A percentile compares a stretch with the other conserved stretches of the same genome.
Conservation (phyloP, 495 filamentous ascomycete genomes). For the Niebla homalea region DNA sequence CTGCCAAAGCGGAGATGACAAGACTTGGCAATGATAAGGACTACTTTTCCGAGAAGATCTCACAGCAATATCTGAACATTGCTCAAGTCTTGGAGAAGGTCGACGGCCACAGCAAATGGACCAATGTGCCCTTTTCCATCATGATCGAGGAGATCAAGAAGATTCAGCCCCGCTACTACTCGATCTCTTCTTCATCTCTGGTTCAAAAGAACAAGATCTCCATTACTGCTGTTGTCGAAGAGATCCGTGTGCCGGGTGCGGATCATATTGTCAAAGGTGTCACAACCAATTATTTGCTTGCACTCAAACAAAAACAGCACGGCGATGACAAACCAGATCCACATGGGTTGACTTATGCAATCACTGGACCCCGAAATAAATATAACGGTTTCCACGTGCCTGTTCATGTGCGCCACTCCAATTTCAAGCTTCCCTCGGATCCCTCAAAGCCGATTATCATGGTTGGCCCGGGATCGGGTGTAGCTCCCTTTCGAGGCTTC, state of each 20-base stretch:
- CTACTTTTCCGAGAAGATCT: slow-evolving; percentile 83
- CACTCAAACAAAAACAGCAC: slow-evolving; percentile 94
- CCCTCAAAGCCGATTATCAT: slow-evolving; percentile 88
- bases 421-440: slow-evolving; percentile 97
- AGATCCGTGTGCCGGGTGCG: slow-evolving; percentile 59
- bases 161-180: slow-evolving; percentile 97
- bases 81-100: slow-evolving; percentile 72
- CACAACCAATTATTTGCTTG: slow-evolving; percentile 91
- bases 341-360: slow-evolving; percentile 77
- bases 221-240: slow-evolving; percentile 91
- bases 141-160: slow-evolving; percentile 90
- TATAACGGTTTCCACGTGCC: slow-evolving; percentile 94
- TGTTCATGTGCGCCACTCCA: slow-evolving; percentile 92
- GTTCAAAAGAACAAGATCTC: slow-evolving; percentile 90
- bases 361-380: slow-evolving; percentile 86
- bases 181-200: slow-evolving; percentile 90
- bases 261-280: slow-evolving; percentile 82
- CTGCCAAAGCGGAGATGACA: slow-evolving; percentile 69
- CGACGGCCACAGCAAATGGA: slow-evolving; percentile 57
- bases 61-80: slow-evolving; percentile 75
- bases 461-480: slow-evolving; percentile 92
- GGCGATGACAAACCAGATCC: slow-evolving; percentile 75
- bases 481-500: slow-evolving; percentile 91
- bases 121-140: slow-evolving; percentile 78
- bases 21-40: slow-evolving; percentile 89